Conservation (phyloP, 352 stramenopile genomes). For the Globisporangium perplexum region DNA sequence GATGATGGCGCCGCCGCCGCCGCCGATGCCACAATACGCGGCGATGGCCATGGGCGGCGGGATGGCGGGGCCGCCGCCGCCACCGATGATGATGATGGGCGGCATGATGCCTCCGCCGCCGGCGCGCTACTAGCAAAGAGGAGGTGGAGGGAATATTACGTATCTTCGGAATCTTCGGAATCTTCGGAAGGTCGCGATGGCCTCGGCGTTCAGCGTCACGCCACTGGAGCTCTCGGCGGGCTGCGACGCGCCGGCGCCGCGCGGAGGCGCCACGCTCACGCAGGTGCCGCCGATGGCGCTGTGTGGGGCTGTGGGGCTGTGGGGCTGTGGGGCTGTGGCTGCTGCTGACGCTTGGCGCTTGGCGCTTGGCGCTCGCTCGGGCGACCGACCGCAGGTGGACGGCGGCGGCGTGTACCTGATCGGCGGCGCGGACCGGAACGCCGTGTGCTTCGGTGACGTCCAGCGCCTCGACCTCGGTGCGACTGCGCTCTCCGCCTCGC, state of each 20-base stretch:
- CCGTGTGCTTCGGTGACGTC: constrained; percentile 45
- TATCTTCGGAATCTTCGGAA: no score
- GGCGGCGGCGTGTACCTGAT: constrained; percentile 48
- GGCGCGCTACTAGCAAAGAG: constrained; percentile 21
- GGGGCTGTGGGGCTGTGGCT: no score
- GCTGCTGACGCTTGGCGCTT: no score
- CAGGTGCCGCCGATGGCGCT: constrained; percentile 19
- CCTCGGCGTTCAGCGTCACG: constrained; percentile 1
- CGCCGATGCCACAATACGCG: constrained; percentile 22
- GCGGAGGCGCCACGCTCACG: constrained; percentile 49
- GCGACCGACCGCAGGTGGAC: constrained; percentile 11
- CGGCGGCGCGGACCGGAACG: constrained; percentile 50
- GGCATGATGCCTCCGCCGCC: constrained; percentile 31
- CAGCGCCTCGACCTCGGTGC: constrained; percentile 41
- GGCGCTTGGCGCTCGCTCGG: no score
- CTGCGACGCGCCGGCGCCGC: constrained; percentile 16
- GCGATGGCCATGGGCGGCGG: constrained; percentile 23
- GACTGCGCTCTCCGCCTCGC: neutral
- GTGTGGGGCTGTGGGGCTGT: no score
- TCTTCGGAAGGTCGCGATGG: no score
- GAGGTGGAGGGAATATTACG: no score
- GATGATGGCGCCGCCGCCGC: constrained; percentile 19
- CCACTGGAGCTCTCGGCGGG: constrained; percentile 2
- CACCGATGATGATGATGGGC: constrained; percentile 11
- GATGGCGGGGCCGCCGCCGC: constrained; percentile 21